A percentile compares a stretch with the other conserved stretches of the same genome.
Evolutionary conservation across 495 filamentous ascomycete species (phyloP).

Genomic region (Trichoderma gamsii): DNA sequence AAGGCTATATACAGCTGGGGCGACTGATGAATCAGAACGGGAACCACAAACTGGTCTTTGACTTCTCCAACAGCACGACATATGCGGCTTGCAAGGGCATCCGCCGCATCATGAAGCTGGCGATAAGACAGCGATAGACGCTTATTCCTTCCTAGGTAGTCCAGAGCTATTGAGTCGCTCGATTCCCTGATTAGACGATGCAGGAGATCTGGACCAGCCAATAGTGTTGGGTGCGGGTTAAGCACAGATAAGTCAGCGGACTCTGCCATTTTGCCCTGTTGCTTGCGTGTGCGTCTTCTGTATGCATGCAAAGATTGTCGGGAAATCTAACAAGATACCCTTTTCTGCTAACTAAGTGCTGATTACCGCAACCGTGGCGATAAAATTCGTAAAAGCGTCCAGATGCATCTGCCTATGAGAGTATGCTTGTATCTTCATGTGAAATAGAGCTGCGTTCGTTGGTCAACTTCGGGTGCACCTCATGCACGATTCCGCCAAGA

Average conservation of each 20-base stretch:
- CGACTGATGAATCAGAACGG: constrained; percentile 65
- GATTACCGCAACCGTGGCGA: not conserved
- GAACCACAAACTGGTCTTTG: constrained; percentile 48
- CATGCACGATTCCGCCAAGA: not conserved
- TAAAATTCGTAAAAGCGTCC: not conserved
- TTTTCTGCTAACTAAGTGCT: constrained; percentile 2
- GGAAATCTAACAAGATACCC: not conserved
- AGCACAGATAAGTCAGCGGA: constrained; percentile 48
- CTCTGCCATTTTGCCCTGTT: constrained; percentile 9
- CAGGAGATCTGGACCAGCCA: constrained; percentile 57
- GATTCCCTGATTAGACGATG: constrained; percentile 51
- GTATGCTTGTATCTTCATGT: not conserved
- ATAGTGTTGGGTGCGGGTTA: constrained; percentile 48
- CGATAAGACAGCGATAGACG: constrained; percentile 48
- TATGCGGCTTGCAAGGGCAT: constrained; percentile 47
- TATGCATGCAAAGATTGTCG: not conserved
- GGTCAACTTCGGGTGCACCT: not conserved
- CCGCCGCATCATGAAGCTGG: constrained; percentile 51
- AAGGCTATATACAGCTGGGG: constrained; percentile 64
- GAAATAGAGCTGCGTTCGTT: constrained; percentile 5
- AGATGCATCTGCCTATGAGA: not conserved
- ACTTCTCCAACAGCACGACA: constrained; percentile 22
- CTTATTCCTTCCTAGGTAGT: constrained; percentile 49
- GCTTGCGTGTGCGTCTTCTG: not conserved
- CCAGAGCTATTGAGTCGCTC: constrained; percentile 31